Percentiles rank a stretch among this genome's conserved stretches.
Conservation (phyloP, 257 asterid genomes). For the Solanum pimpinellifolium region DNA sequence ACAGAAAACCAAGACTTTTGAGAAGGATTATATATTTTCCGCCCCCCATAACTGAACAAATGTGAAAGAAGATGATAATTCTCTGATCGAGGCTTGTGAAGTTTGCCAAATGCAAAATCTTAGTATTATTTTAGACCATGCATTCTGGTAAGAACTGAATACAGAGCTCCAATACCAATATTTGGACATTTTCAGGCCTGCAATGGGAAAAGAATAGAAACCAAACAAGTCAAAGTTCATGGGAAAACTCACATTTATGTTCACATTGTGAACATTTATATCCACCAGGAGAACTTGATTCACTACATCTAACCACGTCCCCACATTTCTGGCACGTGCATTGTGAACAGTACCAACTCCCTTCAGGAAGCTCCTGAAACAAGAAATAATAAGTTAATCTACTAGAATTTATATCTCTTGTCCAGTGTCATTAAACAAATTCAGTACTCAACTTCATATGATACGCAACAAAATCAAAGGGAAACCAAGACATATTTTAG, state of each 20-base stretch:
- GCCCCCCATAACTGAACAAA: neutral
- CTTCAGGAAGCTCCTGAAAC: constrained; percentile 88
- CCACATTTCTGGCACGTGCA: constrained; percentile 88
- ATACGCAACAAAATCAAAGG: neutral
- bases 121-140: neutral
- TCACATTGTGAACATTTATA: constrained; percentile 83
- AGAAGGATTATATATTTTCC: neutral
- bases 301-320: constrained; percentile 46
- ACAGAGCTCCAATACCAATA: neutral
- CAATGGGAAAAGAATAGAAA: neutral
- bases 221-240: constrained; percentile 2
- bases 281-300: constrained; percentile 29
- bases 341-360: constrained; percentile 95
- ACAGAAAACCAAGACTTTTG: neutral
- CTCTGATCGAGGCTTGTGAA: neutral
- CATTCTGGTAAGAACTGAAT: neutral
- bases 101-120: neutral
- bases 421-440: neutral
- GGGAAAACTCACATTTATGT: constrained; percentile 46
- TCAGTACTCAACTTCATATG: neutral
- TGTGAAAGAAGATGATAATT: neutral
- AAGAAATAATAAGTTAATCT: constrained; percentile 3
- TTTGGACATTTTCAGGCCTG: neutral
- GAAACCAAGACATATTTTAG: neutral
- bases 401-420: neutral